Conservation (phyloP, 768 basidiomycete genomes). For the Trametopsis cervina region DNA sequence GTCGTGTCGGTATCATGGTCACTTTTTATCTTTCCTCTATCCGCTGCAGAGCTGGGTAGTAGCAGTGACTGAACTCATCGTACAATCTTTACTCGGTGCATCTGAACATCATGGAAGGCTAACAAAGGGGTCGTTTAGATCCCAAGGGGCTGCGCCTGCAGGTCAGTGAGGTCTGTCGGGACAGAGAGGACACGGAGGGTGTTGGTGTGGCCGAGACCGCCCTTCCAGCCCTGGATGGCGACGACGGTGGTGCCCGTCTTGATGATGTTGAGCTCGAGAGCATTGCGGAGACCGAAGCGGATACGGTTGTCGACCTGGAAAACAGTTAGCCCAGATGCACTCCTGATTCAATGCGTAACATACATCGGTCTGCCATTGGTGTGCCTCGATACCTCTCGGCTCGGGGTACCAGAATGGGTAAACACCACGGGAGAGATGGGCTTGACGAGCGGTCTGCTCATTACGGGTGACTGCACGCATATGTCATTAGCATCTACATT, state of each 20-base stretch:
- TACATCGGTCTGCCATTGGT: constrained; percentile 98
- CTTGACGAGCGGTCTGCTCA: constrained; percentile 91
- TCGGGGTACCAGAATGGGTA: constrained; percentile 98
- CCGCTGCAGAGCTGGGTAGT: too few species aligned
- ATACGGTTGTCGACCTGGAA: constrained; percentile 81
- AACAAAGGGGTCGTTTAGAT: too few species aligned
- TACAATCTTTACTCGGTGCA: too few species aligned
- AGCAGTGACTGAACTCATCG: too few species aligned
- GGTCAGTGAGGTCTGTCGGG: constrained; percentile 73
- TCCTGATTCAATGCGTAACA: constrained; percentile 24
- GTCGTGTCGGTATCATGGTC: too few species aligned
- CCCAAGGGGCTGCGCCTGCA: constrained; percentile 62
- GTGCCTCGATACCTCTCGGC: constrained; percentile 78
- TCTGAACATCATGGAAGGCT: too few species aligned
- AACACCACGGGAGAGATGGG: constrained; percentile 93
- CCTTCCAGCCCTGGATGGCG: constrained; percentile 99
- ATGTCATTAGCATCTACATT: constrained; percentile 2
- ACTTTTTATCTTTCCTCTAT: too few species aligned
- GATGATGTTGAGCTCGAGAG: constrained; percentile 79
- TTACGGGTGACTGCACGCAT: constrained; percentile 78
- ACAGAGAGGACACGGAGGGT: constrained; percentile 80
- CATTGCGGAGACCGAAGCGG: constrained; percentile 81
- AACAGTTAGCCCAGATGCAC: too few species aligned
- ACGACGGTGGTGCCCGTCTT: constrained; percentile 83
- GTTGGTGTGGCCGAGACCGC: constrained; percentile 94